These are phyloP conservation scores for Aspergillus panamensis DNA, from an alignment of 495 filamentous ascomycete genomes.

Conservation along the genomic window DNA sequence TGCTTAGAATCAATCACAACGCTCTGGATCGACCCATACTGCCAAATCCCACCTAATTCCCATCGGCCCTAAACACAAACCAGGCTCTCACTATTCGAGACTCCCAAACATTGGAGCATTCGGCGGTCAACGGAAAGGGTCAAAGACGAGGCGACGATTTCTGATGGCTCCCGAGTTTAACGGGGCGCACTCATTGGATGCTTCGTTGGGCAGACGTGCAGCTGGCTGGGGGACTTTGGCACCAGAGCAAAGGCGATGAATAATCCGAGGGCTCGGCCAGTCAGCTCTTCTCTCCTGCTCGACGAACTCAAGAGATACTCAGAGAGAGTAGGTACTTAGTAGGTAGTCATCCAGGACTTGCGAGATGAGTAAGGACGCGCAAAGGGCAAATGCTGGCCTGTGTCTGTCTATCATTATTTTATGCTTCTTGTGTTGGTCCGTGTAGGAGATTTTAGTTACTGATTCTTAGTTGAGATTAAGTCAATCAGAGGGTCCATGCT, in stretches of 20 bases:
- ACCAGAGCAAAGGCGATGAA: constrained; percentile 1
- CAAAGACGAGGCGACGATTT: constrained; percentile 29
- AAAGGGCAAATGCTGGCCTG: background rate
- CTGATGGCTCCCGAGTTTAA: constrained; percentile 33
- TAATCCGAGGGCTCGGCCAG: constrained; percentile 1
- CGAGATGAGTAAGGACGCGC: background rate
- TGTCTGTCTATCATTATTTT: background rate
- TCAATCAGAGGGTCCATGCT: background rate
- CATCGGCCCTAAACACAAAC: constrained; percentile 14
- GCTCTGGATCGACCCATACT: constrained; percentile 20
- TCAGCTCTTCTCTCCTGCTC: background rate
- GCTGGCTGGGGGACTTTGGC: constrained; percentile 18
- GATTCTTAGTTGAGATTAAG: background rate
- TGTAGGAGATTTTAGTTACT: background rate
- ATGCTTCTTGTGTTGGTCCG: background rate
- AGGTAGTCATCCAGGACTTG: background rate
- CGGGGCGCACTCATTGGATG: constrained; percentile 40
- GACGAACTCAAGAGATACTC: background rate
- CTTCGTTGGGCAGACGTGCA: constrained; percentile 53
- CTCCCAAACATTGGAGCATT: constrained; percentile 17
- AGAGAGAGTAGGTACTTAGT: too few relatives aligned
- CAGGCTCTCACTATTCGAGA: constrained; percentile 6
- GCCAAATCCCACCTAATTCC: constrained; percentile 7
- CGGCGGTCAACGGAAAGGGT: constrained; percentile 39
- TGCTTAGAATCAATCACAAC: constrained; percentile 10